Conservation (phyloP, 805 yeast genomes). For the Pichia californica region DNA sequence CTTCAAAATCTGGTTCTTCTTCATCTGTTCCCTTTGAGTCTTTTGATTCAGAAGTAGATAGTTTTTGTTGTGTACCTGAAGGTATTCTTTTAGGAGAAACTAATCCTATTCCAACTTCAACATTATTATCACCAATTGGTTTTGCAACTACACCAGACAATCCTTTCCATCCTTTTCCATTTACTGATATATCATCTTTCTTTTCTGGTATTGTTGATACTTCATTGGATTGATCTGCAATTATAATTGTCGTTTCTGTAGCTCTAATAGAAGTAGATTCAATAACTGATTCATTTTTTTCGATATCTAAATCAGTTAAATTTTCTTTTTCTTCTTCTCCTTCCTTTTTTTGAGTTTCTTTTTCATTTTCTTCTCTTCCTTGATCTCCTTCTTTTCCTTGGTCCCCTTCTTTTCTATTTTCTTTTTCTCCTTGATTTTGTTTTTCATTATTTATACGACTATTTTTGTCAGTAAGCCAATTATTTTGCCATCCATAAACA, state of each 20-base stretch:
- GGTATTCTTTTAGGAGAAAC: background rate
- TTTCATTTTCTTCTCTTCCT: background rate
- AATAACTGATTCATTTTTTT: too few relatives aligned
- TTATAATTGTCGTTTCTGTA: too few relatives aligned
- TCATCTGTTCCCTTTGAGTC: constrained; percentile 2
- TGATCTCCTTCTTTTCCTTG: background rate
- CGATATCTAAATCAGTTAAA: too few relatives aligned
- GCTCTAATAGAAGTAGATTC: too few relatives aligned
- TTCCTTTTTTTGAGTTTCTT: too few relatives aligned
- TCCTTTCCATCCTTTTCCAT: constrained; percentile 8
- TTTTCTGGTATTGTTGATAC: background rate
- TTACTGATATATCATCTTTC: background rate
- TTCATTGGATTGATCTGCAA: too few relatives aligned
- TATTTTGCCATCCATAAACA: constrained; percentile 30
- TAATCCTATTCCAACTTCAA: constrained; percentile 2
- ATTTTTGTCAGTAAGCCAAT: constrained; percentile 26
- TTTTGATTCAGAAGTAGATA: background rate
- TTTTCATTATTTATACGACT: background rate
- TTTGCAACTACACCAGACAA: constrained; percentile 7
- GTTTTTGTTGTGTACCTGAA: background rate
- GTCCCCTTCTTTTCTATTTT: background rate
- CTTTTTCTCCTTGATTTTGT: background rate
- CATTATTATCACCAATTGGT: background rate
- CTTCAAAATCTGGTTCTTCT: constrained; percentile 20
- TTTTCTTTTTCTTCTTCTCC: background rate